Percentiles rank a stretch among this genome's conserved stretches.
phyloP scores from a whole-genome alignment of 495 filamentous ascomycete species.

The Penicillium alfredii region DNA sequence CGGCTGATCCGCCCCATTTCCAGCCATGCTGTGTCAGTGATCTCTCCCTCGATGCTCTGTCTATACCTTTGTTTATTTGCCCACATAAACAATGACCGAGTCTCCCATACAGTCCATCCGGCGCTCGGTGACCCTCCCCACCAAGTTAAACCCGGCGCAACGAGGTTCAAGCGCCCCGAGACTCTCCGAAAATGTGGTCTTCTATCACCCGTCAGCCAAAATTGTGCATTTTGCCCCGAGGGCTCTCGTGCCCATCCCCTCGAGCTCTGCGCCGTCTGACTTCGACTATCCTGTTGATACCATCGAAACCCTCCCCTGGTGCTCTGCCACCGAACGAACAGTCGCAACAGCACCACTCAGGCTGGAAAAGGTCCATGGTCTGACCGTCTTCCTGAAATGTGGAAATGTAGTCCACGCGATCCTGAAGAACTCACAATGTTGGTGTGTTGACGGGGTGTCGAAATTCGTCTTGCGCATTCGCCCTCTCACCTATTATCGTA shows the following conservation, averaged over 20 bases:
- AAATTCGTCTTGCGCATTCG: constrained; percentile 79
- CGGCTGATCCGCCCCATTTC: neutral
- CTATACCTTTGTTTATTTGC: constrained; percentile 12
- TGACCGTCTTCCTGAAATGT: constrained; percentile 80
- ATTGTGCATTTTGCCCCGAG: constrained; percentile 57
- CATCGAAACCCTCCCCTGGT: constrained; percentile 61
- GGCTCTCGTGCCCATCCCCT: constrained; percentile 36
- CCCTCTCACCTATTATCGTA: constrained; percentile 77
- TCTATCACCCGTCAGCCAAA: constrained; percentile 57
- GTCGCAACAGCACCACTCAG: constrained; percentile 72
- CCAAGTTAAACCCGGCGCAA: constrained; percentile 37
- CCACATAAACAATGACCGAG: constrained; percentile 36
- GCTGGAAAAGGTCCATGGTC: constrained; percentile 73
- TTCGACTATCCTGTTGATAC: constrained; percentile 42
- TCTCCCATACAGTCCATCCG: constrained; percentile 36
- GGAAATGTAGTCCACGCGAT: constrained; percentile 76
- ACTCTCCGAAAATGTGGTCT: constrained; percentile 61
- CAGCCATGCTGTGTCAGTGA: neutral
- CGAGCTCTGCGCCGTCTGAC: constrained; percentile 39
- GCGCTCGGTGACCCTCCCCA: constrained; percentile 55
- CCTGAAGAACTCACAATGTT: constrained; percentile 80
- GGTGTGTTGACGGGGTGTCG: constrained; percentile 81
- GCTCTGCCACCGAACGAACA: constrained; percentile 69
- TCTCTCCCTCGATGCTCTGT: constrained; percentile 9
- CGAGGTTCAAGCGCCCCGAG: constrained; percentile 31